These are phyloP conservation scores for Spiraea crenata DNA, from an alignment of 331 rosid genomes.

Conservation along the genomic window DNA sequence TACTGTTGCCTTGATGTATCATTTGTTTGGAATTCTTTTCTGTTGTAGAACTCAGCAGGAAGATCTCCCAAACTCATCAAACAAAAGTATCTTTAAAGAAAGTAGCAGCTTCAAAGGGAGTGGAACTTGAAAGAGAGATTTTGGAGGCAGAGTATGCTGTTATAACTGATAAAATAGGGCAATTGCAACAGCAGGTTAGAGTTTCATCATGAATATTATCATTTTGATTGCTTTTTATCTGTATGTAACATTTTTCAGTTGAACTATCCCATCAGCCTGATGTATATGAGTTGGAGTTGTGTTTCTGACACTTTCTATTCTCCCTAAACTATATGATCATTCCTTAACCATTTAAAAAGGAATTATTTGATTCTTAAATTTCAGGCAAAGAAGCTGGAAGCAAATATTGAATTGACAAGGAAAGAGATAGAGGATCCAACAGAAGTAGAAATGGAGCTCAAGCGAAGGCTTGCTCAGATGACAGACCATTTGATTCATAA, in stretches of 20 bases:
- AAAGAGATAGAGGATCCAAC: slow-evolving; percentile 92
- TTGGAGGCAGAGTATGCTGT: slow-evolving; percentile 77
- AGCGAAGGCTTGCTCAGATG: slow-evolving; percentile 87
- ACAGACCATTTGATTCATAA: slow-evolving; percentile 96
- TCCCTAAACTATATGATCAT: neutral
- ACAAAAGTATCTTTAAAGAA: slow-evolving; percentile 53
- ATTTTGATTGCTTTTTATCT: neutral
- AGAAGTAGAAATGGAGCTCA: slow-evolving; percentile 79
- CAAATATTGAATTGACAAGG: slow-evolving; percentile 69
- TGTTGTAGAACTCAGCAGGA: slow-evolving; percentile 68
- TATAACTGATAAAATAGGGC: slow-evolving; percentile 59
- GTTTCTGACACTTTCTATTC: neutral
- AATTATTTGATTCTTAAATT: neutral
- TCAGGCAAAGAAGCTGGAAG: slow-evolving; percentile 74
- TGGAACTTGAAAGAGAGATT: slow-evolving; percentile 71
- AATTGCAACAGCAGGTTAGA: slow-evolving; percentile 63
- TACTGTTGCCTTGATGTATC: neutral
- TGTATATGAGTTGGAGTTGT: too few species aligned
- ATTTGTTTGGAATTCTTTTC: slow-evolving; percentile 25
- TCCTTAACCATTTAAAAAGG: neutral
- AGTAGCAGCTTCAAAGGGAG: slow-evolving; percentile 68
- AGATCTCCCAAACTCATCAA: slow-evolving; percentile 50
- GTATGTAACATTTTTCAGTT: too few species aligned
- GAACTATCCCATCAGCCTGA: too few species aligned
- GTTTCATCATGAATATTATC: neutral